phyloP scores from a whole-genome alignment of 1,284 basidiomycete genomes.

The Cryptococcus wingfieldii region DNA sequence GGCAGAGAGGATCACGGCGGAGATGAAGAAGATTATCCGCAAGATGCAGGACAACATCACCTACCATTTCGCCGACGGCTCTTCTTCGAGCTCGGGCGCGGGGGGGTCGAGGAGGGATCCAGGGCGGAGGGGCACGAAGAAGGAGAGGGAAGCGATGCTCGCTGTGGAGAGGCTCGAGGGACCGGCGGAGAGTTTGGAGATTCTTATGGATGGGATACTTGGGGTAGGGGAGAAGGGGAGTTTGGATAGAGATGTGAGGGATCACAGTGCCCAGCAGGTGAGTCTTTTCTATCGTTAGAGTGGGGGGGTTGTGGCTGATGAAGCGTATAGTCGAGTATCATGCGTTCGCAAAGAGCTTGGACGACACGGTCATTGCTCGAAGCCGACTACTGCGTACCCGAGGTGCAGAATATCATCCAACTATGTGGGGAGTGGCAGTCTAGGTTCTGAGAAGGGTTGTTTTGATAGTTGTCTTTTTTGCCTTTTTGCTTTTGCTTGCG shows the following conservation, averaged over 20 bases:
- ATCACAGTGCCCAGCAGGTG: constrained; percentile 90
- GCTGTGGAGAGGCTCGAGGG: constrained; percentile 74
- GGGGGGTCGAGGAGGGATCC: not conserved
- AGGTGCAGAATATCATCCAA: constrained; percentile 32
- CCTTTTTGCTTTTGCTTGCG: too few species aligned
- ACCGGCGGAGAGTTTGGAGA: constrained; percentile 76
- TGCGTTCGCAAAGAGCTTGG: constrained; percentile 90
- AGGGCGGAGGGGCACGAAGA: constrained; percentile 56
- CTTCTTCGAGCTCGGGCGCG: not conserved
- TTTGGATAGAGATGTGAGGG: constrained; percentile 83
- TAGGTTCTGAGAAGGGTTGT: not conserved
- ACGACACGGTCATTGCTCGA: constrained; percentile 80
- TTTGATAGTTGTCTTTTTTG: too few species aligned
- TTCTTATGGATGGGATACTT: constrained; percentile 68
- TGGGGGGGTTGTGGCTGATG: not conserved
- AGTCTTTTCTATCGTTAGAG: constrained; percentile 25
- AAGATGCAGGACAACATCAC: constrained; percentile 68
- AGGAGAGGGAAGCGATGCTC: constrained; percentile 65
- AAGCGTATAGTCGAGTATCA: constrained; percentile 69
- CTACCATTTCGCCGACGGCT: not conserved
- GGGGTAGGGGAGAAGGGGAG: constrained; percentile 76
- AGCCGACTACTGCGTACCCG: constrained; percentile 71
- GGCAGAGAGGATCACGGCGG: constrained; percentile 77
- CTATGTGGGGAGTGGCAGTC: constrained; percentile 27
- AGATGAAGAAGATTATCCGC: constrained; percentile 82